Evolutionary conservation across 1,284 basidiomycete species (phyloP).

Genomic region (Ceratobasidium sp.): DNA sequence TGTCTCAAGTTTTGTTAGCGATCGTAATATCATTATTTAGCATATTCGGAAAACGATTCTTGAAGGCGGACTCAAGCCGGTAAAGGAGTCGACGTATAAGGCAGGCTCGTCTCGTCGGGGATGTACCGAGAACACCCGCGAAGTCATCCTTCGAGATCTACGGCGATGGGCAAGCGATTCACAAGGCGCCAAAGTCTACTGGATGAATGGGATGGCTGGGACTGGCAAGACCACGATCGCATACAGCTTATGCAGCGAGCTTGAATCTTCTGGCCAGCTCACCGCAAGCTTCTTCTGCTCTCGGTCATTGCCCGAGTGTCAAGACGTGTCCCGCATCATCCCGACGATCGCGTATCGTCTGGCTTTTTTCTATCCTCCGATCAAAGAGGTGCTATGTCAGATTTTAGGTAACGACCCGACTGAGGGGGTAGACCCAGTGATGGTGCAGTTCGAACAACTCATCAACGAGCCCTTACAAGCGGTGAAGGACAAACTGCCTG

Average conservation of each 20-base stretch:
- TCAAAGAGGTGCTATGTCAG: not conserved
- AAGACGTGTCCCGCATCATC: not conserved
- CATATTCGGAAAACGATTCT: not conserved
- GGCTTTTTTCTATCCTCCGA: not conserved
- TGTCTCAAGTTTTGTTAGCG: not conserved
- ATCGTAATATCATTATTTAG: not conserved
- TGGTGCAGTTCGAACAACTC: slow-evolving; percentile 11
- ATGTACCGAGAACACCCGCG: slow-evolving; percentile 8
- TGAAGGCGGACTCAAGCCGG: not conserved
- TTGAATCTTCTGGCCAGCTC: not conserved
- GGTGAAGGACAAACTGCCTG: slow-evolving; percentile 1
- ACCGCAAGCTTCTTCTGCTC: slow-evolving; percentile 37
- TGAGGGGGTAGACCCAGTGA: slow-evolving; percentile 6
- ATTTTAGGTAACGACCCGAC: not conserved
- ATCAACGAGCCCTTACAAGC: not conserved
- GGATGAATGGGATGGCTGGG: slow-evolving; percentile 15
- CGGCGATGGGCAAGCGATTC: not conserved
- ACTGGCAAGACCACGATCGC: slow-evolving; percentile 36
- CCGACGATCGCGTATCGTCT: slow-evolving; percentile 24
- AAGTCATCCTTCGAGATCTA: not conserved
- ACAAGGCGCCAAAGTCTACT: not conserved
- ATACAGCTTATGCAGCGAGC: slow-evolving; percentile 3
- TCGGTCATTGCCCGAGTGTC: not conserved
- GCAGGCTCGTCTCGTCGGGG: no score
- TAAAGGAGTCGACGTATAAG: no score